These are phyloP conservation scores for Lactarius quietus DNA, from an alignment of 768 basidiomycete genomes.

Conservation along the genomic window DNA sequence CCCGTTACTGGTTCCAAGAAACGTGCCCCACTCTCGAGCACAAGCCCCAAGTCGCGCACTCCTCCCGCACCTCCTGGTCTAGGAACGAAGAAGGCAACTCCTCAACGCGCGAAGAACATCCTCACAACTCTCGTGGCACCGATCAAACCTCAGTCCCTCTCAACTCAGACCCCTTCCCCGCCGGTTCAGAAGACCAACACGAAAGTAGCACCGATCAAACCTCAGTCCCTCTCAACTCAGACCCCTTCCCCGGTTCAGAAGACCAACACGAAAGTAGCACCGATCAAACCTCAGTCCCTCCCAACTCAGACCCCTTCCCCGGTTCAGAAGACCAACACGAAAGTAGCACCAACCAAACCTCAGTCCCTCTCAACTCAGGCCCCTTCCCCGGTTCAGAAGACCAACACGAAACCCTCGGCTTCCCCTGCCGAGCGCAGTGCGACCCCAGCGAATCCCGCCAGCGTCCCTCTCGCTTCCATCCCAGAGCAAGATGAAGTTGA, in stretches of 20 bases:
- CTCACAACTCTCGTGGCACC: neutral
- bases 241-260: too few species aligned
- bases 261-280: too few species aligned
- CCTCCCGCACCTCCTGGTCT: slow-evolving; percentile 10
- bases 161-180: too few species aligned
- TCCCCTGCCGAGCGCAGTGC: neutral
- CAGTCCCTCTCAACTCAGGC: too few species aligned
- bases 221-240: too few species aligned
- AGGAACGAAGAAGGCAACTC: neutral
- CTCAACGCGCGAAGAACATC: neutral
- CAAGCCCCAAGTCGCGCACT: neutral
- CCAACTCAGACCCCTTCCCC: neutral
- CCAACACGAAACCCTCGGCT: neutral
- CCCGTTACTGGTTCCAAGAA: neutral
- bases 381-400: too few species aligned
- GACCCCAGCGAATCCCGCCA: neutral
- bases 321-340: neutral
- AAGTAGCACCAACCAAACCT: too few species aligned
- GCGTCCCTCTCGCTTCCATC: neutral
- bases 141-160: neutral
- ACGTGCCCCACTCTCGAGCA: neutral
- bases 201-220: too few species aligned
- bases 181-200: too few species aligned
- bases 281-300: too few species aligned
- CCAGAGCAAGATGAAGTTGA: neutral